phyloP scores from a whole-genome alignment of 495 filamentous ascomycete species.

The Viridothelium virens region DNA sequence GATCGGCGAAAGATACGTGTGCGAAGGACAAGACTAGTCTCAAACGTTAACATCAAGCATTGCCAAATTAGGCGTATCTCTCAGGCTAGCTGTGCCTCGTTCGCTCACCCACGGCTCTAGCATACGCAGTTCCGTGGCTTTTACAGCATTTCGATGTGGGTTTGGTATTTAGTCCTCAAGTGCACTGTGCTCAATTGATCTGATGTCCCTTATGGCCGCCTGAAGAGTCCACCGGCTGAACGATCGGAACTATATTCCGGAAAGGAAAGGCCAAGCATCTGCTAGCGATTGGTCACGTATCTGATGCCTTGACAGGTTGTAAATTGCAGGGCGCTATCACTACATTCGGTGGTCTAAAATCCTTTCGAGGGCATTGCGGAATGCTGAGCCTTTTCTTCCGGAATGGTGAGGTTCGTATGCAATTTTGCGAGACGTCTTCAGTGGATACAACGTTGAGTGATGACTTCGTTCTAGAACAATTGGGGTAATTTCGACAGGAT shows the following conservation, averaged over 20 bases:
- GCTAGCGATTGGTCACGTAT: not conserved
- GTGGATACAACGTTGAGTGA: not conserved
- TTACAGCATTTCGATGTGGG: not conserved
- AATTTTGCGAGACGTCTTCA: not conserved
- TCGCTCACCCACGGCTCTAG: not conserved
- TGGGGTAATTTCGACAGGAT: not conserved
- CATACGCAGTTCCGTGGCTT: not conserved
- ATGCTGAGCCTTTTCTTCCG: too few species aligned
- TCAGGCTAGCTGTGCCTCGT: not conserved
- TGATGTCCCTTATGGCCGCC: not conserved
- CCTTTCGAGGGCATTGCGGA: too few species aligned
- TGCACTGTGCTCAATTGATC: not conserved
- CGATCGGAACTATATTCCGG: not conserved
- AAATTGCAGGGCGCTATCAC: not conserved
- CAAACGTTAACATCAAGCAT: not conserved
- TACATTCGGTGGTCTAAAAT: not conserved
- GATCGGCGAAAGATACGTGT: not conserved
- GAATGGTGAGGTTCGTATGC: too few species aligned
- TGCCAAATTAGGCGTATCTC: not conserved
- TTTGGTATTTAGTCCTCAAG: not conserved
- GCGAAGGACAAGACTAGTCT: not conserved
- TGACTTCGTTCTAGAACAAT: not conserved
- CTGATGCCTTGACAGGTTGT: not conserved
- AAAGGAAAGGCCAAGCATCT: conserved; percentile 4
- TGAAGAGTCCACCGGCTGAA: conserved; percentile 5